Evolutionary conservation across 176 grass and related monocot genomes (phyloP).

Genomic region (Leersia perrieri): DNA sequence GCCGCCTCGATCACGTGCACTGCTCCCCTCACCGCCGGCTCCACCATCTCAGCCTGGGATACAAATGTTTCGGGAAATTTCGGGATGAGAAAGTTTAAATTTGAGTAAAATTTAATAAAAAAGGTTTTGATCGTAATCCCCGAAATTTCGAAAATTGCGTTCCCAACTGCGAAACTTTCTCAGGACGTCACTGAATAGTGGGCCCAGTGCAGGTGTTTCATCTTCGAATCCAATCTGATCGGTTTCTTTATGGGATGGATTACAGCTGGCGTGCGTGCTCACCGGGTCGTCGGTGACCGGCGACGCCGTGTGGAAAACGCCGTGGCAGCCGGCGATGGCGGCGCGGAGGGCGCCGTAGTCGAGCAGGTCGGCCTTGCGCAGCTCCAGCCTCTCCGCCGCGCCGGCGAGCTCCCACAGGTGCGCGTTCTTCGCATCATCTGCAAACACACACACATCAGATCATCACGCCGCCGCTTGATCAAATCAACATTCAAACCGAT

Average conservation of each 20-base stretch:
- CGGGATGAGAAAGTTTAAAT: too few relatives aligned
- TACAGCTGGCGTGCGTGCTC: neutral
- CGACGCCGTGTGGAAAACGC: conserved; percentile 84
- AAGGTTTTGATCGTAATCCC: too few relatives aligned
- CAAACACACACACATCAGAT: neutral
- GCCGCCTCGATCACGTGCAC: conserved; percentile 63
- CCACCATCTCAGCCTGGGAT: conserved; percentile 75
- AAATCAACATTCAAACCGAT: neutral
- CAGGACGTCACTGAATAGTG: too few relatives aligned
- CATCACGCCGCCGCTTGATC: neutral
- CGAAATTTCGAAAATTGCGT: too few relatives aligned
- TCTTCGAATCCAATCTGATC: neutral
- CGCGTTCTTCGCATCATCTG: conserved; percentile 78
- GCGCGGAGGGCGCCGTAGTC: conserved; percentile 52
- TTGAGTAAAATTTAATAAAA: too few relatives aligned
- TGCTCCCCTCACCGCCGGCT: conserved; percentile 75
- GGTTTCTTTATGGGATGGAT: neutral
- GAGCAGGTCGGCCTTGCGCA: conserved; percentile 71
- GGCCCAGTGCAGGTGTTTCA: neutral
- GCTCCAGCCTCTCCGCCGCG: conserved; percentile 57
- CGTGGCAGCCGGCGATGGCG: conserved; percentile 67
- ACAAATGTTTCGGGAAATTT: too few relatives aligned
- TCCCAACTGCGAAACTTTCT: too few relatives aligned
- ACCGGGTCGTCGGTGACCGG: conserved; percentile 86
- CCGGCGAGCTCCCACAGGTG: conserved; percentile 66